Base-by-base conservation (phyloP, 2,329 filamentous ascomycete species). In the Teratosphaeria zuluensis region DNA sequence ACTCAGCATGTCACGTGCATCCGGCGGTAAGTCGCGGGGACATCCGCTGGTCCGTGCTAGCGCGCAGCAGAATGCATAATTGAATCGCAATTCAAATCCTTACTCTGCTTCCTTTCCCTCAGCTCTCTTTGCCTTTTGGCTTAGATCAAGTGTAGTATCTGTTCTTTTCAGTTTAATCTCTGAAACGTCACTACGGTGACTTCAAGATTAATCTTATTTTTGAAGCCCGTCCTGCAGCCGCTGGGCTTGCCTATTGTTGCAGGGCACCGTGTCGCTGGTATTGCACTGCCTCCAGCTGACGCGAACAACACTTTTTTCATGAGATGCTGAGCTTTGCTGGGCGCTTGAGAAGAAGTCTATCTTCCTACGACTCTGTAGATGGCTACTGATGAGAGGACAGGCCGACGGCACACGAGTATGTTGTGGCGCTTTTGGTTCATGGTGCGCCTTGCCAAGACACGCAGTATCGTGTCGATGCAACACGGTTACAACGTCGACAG, bases 81-180 rank as follows among this genome's bases (percentile, higher is more conserved):
- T 16, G 33, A 11, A 9, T 35, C 42, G 14, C 14, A 19, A 19
- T 46, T 19, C 33, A 38, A 8, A 38, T 16, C 42, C 42, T 1
- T 1, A 19, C n/a, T 11, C 42, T 9, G n/a, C 1, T 5, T 24
- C n/a, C 19, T 21, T 11, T 21, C 19, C 21, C 16, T 35, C 4
- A 48, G 42, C 42, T 48, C 42, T 48, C 56, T 57, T 57, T 57
- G 56, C 56, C 56, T 57, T 57, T 57, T 57, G 56, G 56, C 56
- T 57, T 57, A 53, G 51, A 48, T 38, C 33, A 38, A 38, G 33
- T 38, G 33, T 38, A 52, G 48, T 52, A 52, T 53, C 52, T 53
- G 52, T 91, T 92, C 88, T 91, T 90, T 88, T 90, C 86, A 92
- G 88, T 90, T 91, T 92, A 91, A 91, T 90, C 86, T 88, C 88